A percentile compares a stretch with the other conserved stretches of the same genome.
Evolutionary conservation across 1,139 yeast species (phyloP).

Genomic region (Lodderomyces margitis): DNA sequence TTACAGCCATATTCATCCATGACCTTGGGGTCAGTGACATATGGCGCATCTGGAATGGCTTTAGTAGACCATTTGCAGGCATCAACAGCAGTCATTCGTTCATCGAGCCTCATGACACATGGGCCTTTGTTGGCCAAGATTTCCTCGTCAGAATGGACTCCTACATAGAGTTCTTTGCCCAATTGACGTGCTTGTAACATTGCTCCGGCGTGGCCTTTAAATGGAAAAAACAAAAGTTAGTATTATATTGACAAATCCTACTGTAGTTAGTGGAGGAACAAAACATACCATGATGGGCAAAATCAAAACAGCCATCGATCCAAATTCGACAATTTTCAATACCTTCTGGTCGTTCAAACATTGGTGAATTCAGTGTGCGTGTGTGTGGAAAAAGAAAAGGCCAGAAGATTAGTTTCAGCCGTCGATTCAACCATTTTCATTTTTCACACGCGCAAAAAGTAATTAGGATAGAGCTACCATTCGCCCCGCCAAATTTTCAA

Average conservation of each 20-base stretch:
- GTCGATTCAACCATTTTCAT: no score
- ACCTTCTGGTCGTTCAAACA: slow-evolving; percentile 47
- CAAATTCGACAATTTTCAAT: slow-evolving; percentile 57
- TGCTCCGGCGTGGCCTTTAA: slow-evolving; percentile 96
- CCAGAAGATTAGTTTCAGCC: no score
- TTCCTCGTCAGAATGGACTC: slow-evolving; percentile 90
- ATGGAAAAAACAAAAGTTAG: slow-evolving; percentile 6
- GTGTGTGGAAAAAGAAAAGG: background rate
- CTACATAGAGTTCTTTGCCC: slow-evolving; percentile 74
- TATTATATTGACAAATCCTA: no score
- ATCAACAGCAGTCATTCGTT: slow-evolving; percentile 76
- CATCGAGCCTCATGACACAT: slow-evolving; percentile 83
- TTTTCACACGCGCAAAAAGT: background rate
- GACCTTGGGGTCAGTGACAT: slow-evolving; percentile 85
- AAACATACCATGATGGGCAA: slow-evolving; percentile 85
- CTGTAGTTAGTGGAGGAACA: slow-evolving; percentile 12
- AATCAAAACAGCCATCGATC: slow-evolving; percentile 98
- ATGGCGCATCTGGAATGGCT: slow-evolving; percentile 80
- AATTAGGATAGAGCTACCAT: background rate
- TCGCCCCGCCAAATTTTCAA: background rate
- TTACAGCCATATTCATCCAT: slow-evolving; percentile 74
- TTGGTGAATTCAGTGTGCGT: slow-evolving; percentile 12
- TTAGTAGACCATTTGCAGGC: slow-evolving; percentile 89
- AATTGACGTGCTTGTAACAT: slow-evolving; percentile 85
- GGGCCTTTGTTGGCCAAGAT: slow-evolving; percentile 84